phyloP scores from a whole-genome alignment of 2,329 filamentous ascomycete genomes.

The Neonectria hederae region DNA sequence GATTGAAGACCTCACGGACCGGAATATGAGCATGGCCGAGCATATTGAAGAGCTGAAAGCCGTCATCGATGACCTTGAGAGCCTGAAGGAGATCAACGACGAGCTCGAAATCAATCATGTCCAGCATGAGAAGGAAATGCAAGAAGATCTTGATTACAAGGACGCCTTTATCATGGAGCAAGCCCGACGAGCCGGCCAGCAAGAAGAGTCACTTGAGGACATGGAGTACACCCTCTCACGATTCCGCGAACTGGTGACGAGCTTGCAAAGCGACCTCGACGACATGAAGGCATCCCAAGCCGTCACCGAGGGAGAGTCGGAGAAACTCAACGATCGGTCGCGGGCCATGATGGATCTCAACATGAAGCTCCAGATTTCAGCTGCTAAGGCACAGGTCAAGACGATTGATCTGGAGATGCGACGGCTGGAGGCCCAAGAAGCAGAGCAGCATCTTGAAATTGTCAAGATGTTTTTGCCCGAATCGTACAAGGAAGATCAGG shows the following conservation, averaged over 20 bases:
- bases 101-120: slow-evolving; percentile 94
- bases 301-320: slow-evolving; percentile 91
- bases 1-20: slow-evolving; percentile 89
- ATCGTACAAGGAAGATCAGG: slow-evolving; percentile 79
- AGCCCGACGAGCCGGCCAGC: slow-evolving; percentile 74
- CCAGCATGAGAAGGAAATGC: slow-evolving; percentile 92
- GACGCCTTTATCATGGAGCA: slow-evolving; percentile 88
- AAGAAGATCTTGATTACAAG: slow-evolving; percentile 90
- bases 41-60: slow-evolving; percentile 84
- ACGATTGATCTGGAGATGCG: slow-evolving; percentile 91
- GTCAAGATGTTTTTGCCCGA: slow-evolving; percentile 90
- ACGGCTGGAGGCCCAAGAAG: slow-evolving; percentile 88
- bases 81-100: slow-evolving; percentile 89
- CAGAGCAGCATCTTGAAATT: slow-evolving; percentile 86
- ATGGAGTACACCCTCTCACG: slow-evolving; percentile 89
- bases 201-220: slow-evolving; percentile 84
- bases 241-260: slow-evolving; percentile 89
- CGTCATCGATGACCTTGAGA: slow-evolving; percentile 87
- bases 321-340: slow-evolving; percentile 87
- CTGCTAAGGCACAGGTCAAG: slow-evolving; percentile 91
- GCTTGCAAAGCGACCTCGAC: slow-evolving; percentile 84
- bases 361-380: slow-evolving; percentile 89
- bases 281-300: slow-evolving; percentile 93
- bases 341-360: slow-evolving; percentile 97
- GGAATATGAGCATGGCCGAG: slow-evolving; percentile 85